Evolutionary conservation across 2,329 filamentous ascomycete genomes (phyloP), one percentile per base, ranked within the genome.

Genomic region (Trichoderma atrobrunneum): DNA sequence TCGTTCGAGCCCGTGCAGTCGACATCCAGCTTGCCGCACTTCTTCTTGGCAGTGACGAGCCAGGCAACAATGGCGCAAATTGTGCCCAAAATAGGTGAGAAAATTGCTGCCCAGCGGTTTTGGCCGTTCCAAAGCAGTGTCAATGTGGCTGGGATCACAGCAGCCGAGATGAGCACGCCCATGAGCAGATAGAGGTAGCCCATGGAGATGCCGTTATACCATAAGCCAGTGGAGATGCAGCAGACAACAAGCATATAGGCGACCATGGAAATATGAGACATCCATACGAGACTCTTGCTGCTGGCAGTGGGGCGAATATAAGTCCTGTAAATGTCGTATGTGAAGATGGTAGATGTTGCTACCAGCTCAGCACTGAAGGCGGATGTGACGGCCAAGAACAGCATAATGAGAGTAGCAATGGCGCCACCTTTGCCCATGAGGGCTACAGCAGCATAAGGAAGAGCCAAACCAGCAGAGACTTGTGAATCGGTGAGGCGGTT

Each of bases 321-420:
- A 1, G 92, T 94, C 74, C 94, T 91, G 82, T 96, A 97, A 75
- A 96, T 87, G 78, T 97, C 94, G 79, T 96, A 97, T 0, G 94
- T 97, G 82, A 91, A 80, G 81, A 97, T 97, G 10, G 92, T 94
- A 1, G 92, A 95, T 1, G 97, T 93, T 3, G 94, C 93, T 72
- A 97, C 95, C 7, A 97, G 84, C 79, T 97, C 92, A 0, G 93
- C 91, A 1, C 92, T 95, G 74, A 92, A 92, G 0, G 94, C 92
- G 2, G 90, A 93, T 0, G 94, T 97, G 26, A 97, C 94, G 26
- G 95, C 94, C 90, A 97, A 93, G 84, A 97, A 97, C 69, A 97
- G 87, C 74, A 97, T 90, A 12, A 97, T 83, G 1, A 97, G 86
- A 0, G 93, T 94, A 0, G 90, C 93, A 1, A 90, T 89, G 1